A percentile compares a stretch with the other conserved stretches of the same genome.
These are phyloP conservation scores for Penicillium carneum DNA, from an alignment of 2,329 filamentous ascomycete genomes.

Conservation along the genomic window DNA sequence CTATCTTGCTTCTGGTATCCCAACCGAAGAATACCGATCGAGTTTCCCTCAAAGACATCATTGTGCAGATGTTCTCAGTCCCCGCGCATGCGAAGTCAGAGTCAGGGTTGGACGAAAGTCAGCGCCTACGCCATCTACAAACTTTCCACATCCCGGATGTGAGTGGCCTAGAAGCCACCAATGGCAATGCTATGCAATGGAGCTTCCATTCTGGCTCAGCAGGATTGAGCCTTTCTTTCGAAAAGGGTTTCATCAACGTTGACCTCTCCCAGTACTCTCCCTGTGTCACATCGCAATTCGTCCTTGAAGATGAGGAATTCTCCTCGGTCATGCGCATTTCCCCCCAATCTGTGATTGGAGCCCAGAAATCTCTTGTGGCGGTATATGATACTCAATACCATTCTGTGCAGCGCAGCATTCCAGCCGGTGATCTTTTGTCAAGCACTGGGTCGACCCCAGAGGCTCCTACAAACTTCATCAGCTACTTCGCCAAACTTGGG, in stretches of 20 bases:
- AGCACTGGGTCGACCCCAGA: slow-evolving; percentile 31
- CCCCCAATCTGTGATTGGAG: slow-evolving; percentile 52
- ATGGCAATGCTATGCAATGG: slow-evolving; percentile 44
- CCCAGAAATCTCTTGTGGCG: slow-evolving; percentile 51
- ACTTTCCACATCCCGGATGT: slow-evolving; percentile 47
- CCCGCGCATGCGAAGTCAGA: slow-evolving; percentile 38
- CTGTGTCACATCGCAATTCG: slow-evolving; percentile 48
- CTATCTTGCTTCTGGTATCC: slow-evolving; percentile 51
- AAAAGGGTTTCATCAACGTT: slow-evolving; percentile 51
- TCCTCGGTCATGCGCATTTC: slow-evolving; percentile 55
- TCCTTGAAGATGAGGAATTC: slow-evolving; percentile 48
- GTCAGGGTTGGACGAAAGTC: slow-evolving; percentile 32
- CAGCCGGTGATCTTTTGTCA: slow-evolving; percentile 43
- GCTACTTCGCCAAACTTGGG: slow-evolving; percentile 55
- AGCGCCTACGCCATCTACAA: slow-evolving; percentile 48
- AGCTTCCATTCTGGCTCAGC: slow-evolving; percentile 51
- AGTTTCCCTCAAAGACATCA: slow-evolving; percentile 46
- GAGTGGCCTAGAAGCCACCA: slow-evolving; percentile 37
- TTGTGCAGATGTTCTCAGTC: slow-evolving; percentile 51
- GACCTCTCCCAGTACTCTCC: slow-evolving; percentile 55
- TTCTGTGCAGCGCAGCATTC: slow-evolving; percentile 54
- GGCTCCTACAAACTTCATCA: slow-evolving; percentile 48
- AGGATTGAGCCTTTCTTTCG: slow-evolving; percentile 50
- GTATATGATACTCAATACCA: slow-evolving; percentile 58
- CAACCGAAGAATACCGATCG: slow-evolving; percentile 43